A percentile compares a stretch with the other conserved stretches of the same genome.
Conservation (phyloP, 2,329 filamentous ascomycete species). For the Monilinia fructigena region DNA sequence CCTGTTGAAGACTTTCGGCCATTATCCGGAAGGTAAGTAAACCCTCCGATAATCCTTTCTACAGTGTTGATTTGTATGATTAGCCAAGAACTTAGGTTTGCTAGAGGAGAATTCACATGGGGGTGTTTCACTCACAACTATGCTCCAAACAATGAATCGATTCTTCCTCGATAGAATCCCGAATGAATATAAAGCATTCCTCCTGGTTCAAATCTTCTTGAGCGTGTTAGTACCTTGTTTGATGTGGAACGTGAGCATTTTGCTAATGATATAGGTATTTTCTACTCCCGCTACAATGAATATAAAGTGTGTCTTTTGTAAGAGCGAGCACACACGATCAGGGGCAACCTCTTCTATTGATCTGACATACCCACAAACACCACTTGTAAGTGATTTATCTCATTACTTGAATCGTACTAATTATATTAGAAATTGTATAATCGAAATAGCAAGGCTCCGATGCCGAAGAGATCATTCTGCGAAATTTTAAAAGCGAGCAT, state of each 20-base stretch:
- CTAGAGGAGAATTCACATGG: conserved; percentile 80
- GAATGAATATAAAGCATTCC: conserved; percentile 71
- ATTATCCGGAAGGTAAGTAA: conserved; percentile 67
- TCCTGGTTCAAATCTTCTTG: conserved; percentile 62
- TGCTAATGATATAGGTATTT: conserved; percentile 49
- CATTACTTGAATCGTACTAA: conserved; percentile 25
- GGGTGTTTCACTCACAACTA: conserved; percentile 65
- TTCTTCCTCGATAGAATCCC: conserved; percentile 83
- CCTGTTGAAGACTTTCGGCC: conserved; percentile 83
- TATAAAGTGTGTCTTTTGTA: conserved; percentile 83
- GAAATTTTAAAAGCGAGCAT: conserved; percentile 90
- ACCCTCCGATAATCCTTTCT: neutral
- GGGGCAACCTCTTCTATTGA: conserved; percentile 83
- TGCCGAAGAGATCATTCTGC: conserved; percentile 69
- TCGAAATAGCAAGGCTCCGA: conserved; percentile 52
- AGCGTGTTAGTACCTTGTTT: conserved; percentile 53
- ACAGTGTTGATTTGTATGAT: conserved; percentile 28
- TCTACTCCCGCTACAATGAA: conserved; percentile 68
- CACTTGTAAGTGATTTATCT: conserved; percentile 28
- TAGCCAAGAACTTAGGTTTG: conserved; percentile 71
- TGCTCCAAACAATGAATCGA: conserved; percentile 82
- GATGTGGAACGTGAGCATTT: conserved; percentile 5
- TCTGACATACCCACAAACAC: conserved; percentile 67
- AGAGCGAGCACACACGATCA: conserved; percentile 78
- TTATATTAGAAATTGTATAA: conserved; percentile 46